Evolutionary conservation across 257 asterid species (phyloP).

Genomic region (Przewalskia tangutica): DNA sequence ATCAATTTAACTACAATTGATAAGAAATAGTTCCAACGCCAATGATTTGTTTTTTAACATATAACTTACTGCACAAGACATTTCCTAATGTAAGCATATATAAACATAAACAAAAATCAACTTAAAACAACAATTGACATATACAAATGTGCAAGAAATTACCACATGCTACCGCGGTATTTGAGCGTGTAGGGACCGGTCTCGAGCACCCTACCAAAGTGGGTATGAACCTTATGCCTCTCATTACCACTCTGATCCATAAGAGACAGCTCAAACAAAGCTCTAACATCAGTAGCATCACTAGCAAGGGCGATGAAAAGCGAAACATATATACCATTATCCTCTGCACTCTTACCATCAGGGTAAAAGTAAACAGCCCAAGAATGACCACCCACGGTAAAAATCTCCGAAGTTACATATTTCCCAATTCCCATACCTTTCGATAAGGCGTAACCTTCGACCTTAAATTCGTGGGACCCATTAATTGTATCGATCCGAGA

Average conservation of each 20-base stretch:
- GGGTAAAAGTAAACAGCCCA: conserved; percentile 21
- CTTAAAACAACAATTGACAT: not conserved
- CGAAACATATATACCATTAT: conserved; percentile 14
- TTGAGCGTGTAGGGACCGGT: conserved; percentile 16
- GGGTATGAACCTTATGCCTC: conserved; percentile 16
- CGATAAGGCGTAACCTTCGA: not conserved
- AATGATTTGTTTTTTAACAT: not conserved
- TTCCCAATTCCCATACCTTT: conserved; percentile 15
- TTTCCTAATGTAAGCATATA: not conserved
- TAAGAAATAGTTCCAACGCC: not conserved
- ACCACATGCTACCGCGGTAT: conserved; percentile 20
- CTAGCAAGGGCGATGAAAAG: conserved; percentile 17
- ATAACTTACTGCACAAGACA: not conserved
- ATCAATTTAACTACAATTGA: not conserved
- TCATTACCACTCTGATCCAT: conserved; percentile 19
- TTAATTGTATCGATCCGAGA: not conserved
- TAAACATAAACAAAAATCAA: not conserved
- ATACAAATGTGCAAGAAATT: not conserved
- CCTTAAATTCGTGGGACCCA: conserved; percentile 13
- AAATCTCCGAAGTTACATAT: not conserved
- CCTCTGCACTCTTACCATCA: conserved; percentile 12
- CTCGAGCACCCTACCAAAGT: conserved; percentile 16
- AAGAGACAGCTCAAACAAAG: conserved; percentile 15
- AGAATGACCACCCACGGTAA: conserved; percentile 10
- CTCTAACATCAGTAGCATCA: conserved; percentile 16